phyloP scores from a whole-genome alignment of 164 flowering plant species.

The Kingdonia uniflora region DNA sequence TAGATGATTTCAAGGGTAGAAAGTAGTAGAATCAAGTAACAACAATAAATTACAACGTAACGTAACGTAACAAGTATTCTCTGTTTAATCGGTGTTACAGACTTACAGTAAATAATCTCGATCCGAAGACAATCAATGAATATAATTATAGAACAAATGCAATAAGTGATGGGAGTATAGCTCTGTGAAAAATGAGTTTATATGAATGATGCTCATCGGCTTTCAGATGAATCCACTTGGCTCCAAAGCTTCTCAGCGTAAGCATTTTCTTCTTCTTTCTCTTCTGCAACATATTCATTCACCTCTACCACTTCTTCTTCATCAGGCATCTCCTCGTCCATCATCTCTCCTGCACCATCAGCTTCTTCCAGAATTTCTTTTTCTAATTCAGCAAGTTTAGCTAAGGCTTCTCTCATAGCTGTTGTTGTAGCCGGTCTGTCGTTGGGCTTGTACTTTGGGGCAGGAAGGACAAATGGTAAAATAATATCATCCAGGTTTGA shows the following conservation, averaged over 20 bases:
- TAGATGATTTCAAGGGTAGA: too few species aligned
- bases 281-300: slow-evolving; percentile 22
- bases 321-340: slow-evolving; percentile 35
- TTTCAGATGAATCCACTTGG: slow-evolving; percentile 52
- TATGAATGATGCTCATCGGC: slow-evolving; percentile 10
- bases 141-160: too few species aligned
- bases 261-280: slow-evolving; percentile 61
- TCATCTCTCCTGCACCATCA: slow-evolving; percentile 17
- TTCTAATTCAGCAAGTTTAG: slow-evolving; percentile 27
- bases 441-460: slow-evolving; percentile 49
- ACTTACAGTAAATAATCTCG: too few species aligned
- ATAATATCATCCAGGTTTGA: slow-evolving; percentile 47
- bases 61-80: too few species aligned
- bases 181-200: too few species aligned
- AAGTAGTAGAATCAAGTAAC: too few species aligned
- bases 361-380: slow-evolving; percentile 16
- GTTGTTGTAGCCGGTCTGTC: slow-evolving; percentile 69
- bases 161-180: too few species aligned
- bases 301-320: slow-evolving; percentile 32
- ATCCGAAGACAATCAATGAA: too few species aligned
- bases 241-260: slow-evolving; percentile 74
- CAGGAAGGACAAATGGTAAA: slow-evolving; percentile 73
- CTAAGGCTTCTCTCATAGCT: slow-evolving; percentile 63
- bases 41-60: too few species aligned
- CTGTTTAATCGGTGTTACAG: too few species aligned